Evolutionary conservation across 2,329 filamentous ascomycete species (phyloP).

Genomic region (Penicillium decumbens): DNA sequence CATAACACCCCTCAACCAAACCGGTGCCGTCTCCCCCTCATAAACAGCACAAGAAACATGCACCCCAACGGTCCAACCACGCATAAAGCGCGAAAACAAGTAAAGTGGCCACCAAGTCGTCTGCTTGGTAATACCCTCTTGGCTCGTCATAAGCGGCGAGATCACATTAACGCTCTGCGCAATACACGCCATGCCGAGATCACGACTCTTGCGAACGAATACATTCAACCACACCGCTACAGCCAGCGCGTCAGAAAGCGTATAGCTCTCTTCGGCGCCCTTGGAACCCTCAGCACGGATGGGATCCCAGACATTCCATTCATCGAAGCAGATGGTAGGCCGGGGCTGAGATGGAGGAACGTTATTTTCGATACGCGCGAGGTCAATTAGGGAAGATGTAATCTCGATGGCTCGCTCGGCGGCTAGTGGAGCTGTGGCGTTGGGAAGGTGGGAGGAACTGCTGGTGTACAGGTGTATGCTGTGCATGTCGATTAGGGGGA

Average conservation of each 20-base stretch:
- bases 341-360: slow-evolving; percentile 54
- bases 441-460: slow-evolving; percentile 50
- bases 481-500: slow-evolving; percentile 67
- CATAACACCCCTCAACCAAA: slow-evolving; percentile 45
- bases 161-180: slow-evolving; percentile 76
- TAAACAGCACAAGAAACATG: slow-evolving; percentile 63
- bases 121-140: slow-evolving; percentile 62
- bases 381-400: slow-evolving; percentile 63
- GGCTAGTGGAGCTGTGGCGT: slow-evolving; percentile 60
- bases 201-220: slow-evolving; percentile 65
- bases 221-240: slow-evolving; percentile 72
- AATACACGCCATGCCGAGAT: slow-evolving; percentile 73
- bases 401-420: slow-evolving; percentile 73
- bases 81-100: slow-evolving; percentile 68
- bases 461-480: slow-evolving; percentile 75
- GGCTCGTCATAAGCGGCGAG: slow-evolving; percentile 67
- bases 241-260: slow-evolving; percentile 69
- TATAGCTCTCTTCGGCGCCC: slow-evolving; percentile 70
- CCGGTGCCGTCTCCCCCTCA: slow-evolving; percentile 50
- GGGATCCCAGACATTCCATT: slow-evolving; percentile 82
- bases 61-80: slow-evolving; percentile 62
- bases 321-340: slow-evolving; percentile 73
- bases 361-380: slow-evolving; percentile 64
- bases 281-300: slow-evolving; percentile 64
- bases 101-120: slow-evolving; percentile 71